These are phyloP conservation scores for Mycena leptocephala DNA, from an alignment of 768 basidiomycete genomes.

Conservation along the genomic window DNA sequence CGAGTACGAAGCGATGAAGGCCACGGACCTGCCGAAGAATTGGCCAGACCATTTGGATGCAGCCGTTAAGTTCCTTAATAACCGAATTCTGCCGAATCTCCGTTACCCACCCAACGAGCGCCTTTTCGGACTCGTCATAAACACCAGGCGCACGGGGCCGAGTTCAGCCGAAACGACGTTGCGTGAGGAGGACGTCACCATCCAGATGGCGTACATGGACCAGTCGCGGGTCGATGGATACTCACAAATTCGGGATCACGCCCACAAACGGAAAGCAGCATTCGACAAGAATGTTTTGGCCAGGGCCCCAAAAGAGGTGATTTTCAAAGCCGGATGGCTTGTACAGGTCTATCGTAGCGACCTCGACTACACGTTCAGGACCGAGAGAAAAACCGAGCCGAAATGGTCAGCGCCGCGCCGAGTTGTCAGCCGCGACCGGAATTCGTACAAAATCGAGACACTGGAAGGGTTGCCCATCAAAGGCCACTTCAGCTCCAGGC, in stretches of 20 bases:
- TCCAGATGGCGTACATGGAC: slow-evolving; percentile 33
- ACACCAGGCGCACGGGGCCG: not conserved
- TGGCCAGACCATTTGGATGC: slow-evolving; percentile 46
- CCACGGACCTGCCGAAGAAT: slow-evolving; percentile 25
- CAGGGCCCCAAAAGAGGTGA: slow-evolving; percentile 23
- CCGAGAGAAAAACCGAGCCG: slow-evolving; percentile 46
- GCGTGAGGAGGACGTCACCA: not conserved
- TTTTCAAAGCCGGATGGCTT: slow-evolving; percentile 46
- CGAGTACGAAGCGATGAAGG: slow-evolving; percentile 4
- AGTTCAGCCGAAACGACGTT: not conserved
- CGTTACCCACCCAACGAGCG: slow-evolving; percentile 7
- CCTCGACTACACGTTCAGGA: slow-evolving; percentile 45
- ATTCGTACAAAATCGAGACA: slow-evolving; percentile 45
- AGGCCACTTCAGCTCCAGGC: slow-evolving; percentile 37
- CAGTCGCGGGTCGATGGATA: slow-evolving; percentile 40
- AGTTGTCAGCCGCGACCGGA: slow-evolving; percentile 29
- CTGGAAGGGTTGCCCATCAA: slow-evolving; percentile 29
- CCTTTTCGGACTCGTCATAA: not conserved
- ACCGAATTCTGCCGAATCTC: slow-evolving; percentile 19
- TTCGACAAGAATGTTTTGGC: slow-evolving; percentile 46
- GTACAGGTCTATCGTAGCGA: slow-evolving; percentile 50
- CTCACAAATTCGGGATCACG: slow-evolving; percentile 39
- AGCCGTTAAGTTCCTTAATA: slow-evolving; percentile 20
- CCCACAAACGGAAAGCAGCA: slow-evolving; percentile 37
- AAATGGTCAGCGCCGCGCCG: slow-evolving; percentile 49